A percentile compares a stretch with the other conserved stretches of the same genome.
These are phyloP conservation scores for Chaetomium sp. DNA, from an alignment of 2,329 filamentous ascomycete genomes.

Conservation along the genomic window DNA sequence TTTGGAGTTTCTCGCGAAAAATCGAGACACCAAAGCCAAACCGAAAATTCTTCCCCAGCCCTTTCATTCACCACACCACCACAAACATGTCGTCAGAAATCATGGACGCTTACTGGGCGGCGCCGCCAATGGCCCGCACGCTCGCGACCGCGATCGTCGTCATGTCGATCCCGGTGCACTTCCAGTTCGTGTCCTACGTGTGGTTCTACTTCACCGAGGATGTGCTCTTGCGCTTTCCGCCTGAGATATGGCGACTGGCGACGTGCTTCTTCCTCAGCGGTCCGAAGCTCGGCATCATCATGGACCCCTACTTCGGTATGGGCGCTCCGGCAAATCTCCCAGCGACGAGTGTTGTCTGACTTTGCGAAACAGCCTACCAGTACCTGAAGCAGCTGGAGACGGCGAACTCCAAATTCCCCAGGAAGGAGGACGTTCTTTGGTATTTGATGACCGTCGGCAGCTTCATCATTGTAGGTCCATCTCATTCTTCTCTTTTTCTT, in stretches of 20 bases:
- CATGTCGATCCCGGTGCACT: slow-evolving; percentile 63
- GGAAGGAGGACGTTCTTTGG: slow-evolving; percentile 77
- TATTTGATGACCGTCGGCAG: slow-evolving; percentile 74
- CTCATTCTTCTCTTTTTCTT: slow-evolving; percentile 28
- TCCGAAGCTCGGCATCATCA: slow-evolving; percentile 55
- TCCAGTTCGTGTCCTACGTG: slow-evolving; percentile 54
- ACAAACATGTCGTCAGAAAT: slow-evolving; percentile 41
- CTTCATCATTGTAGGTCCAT: slow-evolving; percentile 74
- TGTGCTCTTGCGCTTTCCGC: slow-evolving; percentile 57
- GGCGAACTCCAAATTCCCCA: slow-evolving; percentile 69
- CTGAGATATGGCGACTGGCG: slow-evolving; percentile 48
- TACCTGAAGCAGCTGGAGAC: slow-evolving; percentile 76
- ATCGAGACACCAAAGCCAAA: slow-evolving; percentile 23
- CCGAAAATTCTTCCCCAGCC: slow-evolving; percentile 16
- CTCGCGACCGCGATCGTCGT: slow-evolving; percentile 65
- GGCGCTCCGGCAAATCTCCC: slow-evolving; percentile 23
- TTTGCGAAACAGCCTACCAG: slow-evolving; percentile 57
- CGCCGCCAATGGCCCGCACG: slow-evolving; percentile 60
- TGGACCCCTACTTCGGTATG: slow-evolving; percentile 74
- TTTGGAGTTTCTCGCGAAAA: slow-evolving; percentile 30
- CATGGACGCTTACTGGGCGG: slow-evolving; percentile 45
- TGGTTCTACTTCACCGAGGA: slow-evolving; percentile 58
- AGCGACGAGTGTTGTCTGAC: slow-evolving; percentile 30
- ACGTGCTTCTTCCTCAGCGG: slow-evolving; percentile 48
- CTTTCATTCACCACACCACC: slow-evolving; percentile 13